Percentiles rank a stretch among this genome's conserved stretches.
Conservation (phyloP, 306 rosid species). For the Malus sieversii region DNA sequence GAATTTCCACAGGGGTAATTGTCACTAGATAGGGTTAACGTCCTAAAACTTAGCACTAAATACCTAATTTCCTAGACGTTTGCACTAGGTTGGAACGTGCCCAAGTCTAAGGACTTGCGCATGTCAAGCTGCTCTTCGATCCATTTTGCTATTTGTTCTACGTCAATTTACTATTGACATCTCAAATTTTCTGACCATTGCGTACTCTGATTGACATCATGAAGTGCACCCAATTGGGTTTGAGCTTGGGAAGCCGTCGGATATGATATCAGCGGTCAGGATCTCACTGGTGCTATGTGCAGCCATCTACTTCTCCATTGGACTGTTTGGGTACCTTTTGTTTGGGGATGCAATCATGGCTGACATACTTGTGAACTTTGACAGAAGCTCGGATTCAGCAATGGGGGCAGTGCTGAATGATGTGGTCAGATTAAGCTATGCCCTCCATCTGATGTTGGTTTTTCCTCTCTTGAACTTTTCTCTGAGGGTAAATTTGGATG, state of each 20-base stretch:
- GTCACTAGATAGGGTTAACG: too few relatives aligned
- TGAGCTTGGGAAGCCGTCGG: slow-evolving; percentile 64
- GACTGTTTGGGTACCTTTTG: slow-evolving; percentile 79
- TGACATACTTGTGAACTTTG: slow-evolving; percentile 80
- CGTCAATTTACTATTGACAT: too few relatives aligned
- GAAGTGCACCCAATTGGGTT: slow-evolving; percentile 91
- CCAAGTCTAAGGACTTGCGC: too few relatives aligned
- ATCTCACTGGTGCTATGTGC: slow-evolving; percentile 66
- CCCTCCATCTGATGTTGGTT: slow-evolving; percentile 79
- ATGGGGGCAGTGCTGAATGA: slow-evolving; percentile 54
- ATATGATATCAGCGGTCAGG: slow-evolving; percentile 65
- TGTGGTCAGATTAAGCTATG: slow-evolving; percentile 76
- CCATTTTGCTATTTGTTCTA: neutral
- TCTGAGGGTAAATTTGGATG: slow-evolving; percentile 74
- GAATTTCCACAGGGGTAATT: too few relatives aligned
- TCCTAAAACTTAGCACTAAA: too few relatives aligned
- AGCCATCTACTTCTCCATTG: slow-evolving; percentile 51
- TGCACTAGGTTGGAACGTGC: too few relatives aligned
- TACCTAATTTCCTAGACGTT: too few relatives aligned
- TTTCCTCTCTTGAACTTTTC: slow-evolving; percentile 82
- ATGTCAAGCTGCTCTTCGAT: neutral
- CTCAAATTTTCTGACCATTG: neutral
- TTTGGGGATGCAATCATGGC: slow-evolving; percentile 76
- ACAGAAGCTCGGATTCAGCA: slow-evolving; percentile 44
- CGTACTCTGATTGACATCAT: neutral